Base-by-base conservation (phyloP, 805 yeast species). In the Zygoascus flipseniorum region DNA sequence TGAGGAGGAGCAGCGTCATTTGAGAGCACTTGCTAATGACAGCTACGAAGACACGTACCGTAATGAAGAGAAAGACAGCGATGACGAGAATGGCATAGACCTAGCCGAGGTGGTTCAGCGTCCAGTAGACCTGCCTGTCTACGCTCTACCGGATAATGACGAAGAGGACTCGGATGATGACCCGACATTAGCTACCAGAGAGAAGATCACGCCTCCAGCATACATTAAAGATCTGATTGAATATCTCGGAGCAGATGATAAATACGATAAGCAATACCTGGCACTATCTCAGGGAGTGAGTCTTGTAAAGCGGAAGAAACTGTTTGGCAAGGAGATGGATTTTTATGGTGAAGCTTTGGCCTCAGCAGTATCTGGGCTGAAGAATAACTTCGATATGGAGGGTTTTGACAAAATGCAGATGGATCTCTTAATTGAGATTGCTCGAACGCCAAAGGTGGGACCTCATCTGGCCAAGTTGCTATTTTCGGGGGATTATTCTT, bases 191-290 rank as follows among this genome's bases (percentile, higher is more conserved):
- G 68, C 69, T 1, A 60, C 68, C 13, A 62, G 65, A 6, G 65
- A 66, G 1, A 69, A 64, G 5, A 71, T 79, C 0, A 63, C 74
- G 0, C 66, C 70, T 1, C 89, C 89, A 0, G 74, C 87, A 1
- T 92, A 88, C 60, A 68, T 92, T 42, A 83, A 85, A 58, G 96
- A 89, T 56, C 69, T 90, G 19, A 61, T 88, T 4, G 67, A 71
- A 13, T 85, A 83, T 59, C 71, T 85, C 16, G 69, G 71, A 10
- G 72, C 74, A 1, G 68, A 72, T 0, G 73, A 69, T 47, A 81
- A 75, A 13, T 80, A 62, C 59, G 82, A 73, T 58, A 79, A 71
- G 72, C 80, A 60, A 56, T 71, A 60, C 59, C 54, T 74, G 2
- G 86, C 86, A 0, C 70, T 82, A n/a, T 60, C 60, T 4, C 59